These are phyloP conservation scores for Umbelopsis sp. DNA, from an alignment of 192 early-diverging fungal species.

Conservation along the genomic window DNA sequence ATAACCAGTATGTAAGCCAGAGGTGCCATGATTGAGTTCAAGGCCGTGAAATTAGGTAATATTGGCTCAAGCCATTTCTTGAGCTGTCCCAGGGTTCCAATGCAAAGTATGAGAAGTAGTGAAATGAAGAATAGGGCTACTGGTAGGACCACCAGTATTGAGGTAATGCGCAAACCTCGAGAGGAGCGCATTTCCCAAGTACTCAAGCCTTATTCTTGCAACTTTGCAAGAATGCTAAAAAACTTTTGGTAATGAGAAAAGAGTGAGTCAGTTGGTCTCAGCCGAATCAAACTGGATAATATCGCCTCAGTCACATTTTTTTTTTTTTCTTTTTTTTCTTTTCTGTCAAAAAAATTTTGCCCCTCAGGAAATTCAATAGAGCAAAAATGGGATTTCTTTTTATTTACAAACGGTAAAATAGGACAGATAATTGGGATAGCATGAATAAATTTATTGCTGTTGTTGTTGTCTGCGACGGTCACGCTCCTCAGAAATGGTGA, in stretches of 20 bases:
- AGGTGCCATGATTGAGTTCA: neutral
- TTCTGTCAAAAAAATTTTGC: neutral
- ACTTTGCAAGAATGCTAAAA: conserved; percentile 4
- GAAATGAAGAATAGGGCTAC: conserved; percentile 12
- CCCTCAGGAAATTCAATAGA: neutral
- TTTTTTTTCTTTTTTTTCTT: neutral
- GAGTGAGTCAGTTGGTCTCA: too few relatives aligned
- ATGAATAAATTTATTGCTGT: conserved; percentile 6
- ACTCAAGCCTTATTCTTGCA: conserved; percentile 10
- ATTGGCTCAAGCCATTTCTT: conserved; percentile 12
- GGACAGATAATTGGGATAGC: neutral
- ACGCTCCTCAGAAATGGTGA: conserved; percentile 99
- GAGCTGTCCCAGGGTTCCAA: conserved; percentile 7
- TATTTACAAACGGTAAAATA: neutral
- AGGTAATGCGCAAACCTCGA: conserved; percentile 16
- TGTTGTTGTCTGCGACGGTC: conserved; percentile 66
- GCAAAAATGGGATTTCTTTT: neutral
- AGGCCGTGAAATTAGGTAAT: neutral
- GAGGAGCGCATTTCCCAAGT: conserved; percentile 13
- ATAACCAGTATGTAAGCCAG: neutral
- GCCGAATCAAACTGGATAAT: too few relatives aligned
- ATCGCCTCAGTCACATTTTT: too few relatives aligned
- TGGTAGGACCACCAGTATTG: conserved; percentile 16
- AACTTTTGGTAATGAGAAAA: too few relatives aligned
- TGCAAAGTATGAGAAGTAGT: conserved; percentile 9